These are phyloP conservation scores for Tricholoma sp. DNA, from an alignment of 768 basidiomycete species.

Conservation along the genomic window DNA sequence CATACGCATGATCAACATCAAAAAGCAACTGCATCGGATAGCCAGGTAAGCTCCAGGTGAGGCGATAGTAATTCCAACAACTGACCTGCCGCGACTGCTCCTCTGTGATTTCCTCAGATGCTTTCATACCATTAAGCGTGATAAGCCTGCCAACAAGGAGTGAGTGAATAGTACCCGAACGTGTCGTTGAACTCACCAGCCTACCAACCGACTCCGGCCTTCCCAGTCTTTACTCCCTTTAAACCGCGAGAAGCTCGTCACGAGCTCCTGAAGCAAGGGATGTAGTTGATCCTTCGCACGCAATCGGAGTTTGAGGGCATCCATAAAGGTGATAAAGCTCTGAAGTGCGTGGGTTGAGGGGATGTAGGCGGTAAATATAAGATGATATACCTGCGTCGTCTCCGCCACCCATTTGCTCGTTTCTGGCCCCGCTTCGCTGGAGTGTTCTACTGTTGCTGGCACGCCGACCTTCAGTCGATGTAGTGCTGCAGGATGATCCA, in stretches of 20 bases:
- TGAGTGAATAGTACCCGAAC: background rate
- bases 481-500: slow-evolving; percentile 91
- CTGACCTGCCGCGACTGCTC: slow-evolving; percentile 89
- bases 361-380: background rate
- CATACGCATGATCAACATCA: slow-evolving; percentile 94
- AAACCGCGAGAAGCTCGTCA: slow-evolving; percentile 90
- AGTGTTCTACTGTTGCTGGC: slow-evolving; percentile 95
- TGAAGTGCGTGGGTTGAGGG: slow-evolving; percentile 24
- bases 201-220: slow-evolving; percentile 88
- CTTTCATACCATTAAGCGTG: slow-evolving; percentile 94
- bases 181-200: slow-evolving; percentile 60
- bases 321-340: slow-evolving; percentile 99
- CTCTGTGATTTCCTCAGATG: slow-evolving; percentile 92
- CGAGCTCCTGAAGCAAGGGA: slow-evolving; percentile 91
- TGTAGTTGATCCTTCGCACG: slow-evolving; percentile 98
- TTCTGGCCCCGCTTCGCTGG: slow-evolving; percentile 87
- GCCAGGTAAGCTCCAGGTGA: background rate
- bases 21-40: slow-evolving; percentile 66
- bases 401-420: slow-evolving; percentile 97
- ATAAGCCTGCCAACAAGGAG: slow-evolving; percentile 65
- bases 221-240: slow-evolving; percentile 97
- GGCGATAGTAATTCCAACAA: background rate
- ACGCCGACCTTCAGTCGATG: slow-evolving; percentile 90
- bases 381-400: slow-evolving; percentile 75
- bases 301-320: slow-evolving; percentile 86